phyloP scores from a whole-genome alignment of 805 yeast species.

The baker's yeast (Saccharomyces cerevisiae) region DNA sequence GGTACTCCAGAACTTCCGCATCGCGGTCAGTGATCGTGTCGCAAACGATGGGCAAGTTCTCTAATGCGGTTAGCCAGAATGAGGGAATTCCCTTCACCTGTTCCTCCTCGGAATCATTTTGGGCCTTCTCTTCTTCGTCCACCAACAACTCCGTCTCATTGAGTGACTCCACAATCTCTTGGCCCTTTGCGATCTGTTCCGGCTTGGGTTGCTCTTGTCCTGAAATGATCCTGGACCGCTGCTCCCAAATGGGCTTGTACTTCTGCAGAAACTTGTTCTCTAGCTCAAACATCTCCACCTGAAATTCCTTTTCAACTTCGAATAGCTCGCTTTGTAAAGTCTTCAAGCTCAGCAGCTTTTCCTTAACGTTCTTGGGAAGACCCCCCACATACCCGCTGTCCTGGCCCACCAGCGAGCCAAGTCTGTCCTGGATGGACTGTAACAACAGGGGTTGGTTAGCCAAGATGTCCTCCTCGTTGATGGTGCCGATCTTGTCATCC shows the following conservation, averaged over 20 bases:
- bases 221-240: constrained; percentile 60
- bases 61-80: constrained; percentile 94
- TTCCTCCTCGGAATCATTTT: constrained; percentile 34
- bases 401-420: constrained; percentile 75
- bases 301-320: constrained; percentile 83
- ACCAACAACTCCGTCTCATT: constrained; percentile 35
- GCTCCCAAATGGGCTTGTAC: constrained; percentile 68
- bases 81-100: constrained; percentile 73
- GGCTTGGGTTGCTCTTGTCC: constrained; percentile 72
- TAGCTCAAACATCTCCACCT: constrained; percentile 74
- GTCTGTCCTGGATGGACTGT: constrained; percentile 82
- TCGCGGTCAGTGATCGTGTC: constrained; percentile 88
- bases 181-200: constrained; percentile 74
- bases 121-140: constrained; percentile 38
- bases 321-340: constrained; percentile 71
- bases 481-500: constrained; percentile 46
- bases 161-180: constrained; percentile 47
- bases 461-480: constrained; percentile 57
- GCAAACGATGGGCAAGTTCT: constrained; percentile 70
- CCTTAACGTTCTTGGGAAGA: constrained; percentile 64
- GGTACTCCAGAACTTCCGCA: constrained; percentile 64
- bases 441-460: constrained; percentile 75
- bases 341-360: constrained; percentile 75
- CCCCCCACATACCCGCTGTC: constrained; percentile 78
- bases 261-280: constrained; percentile 69